phyloP scores from a whole-genome alignment of 2,329 filamentous ascomycete species.

The Pestalotiopsis sp. region DNA sequence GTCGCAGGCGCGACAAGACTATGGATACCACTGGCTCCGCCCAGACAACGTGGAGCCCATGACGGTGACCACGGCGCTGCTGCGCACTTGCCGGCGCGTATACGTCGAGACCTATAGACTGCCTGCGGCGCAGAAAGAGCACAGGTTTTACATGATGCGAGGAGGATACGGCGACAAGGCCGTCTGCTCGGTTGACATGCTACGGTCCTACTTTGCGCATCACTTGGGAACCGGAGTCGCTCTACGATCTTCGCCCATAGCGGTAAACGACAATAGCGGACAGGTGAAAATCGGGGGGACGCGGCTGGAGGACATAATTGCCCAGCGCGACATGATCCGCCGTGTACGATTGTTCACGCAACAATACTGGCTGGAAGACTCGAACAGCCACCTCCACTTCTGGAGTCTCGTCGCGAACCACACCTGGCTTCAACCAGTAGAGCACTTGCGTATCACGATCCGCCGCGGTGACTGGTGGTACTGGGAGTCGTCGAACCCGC shows the following conservation, averaged over 20 bases:
- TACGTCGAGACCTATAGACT: conserved; percentile 33
- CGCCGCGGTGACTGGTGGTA: conserved; percentile 35
- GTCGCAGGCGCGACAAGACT: neutral
- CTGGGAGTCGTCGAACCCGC: conserved; percentile 30
- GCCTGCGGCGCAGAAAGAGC: conserved; percentile 28
- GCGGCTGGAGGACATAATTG: conserved; percentile 5
- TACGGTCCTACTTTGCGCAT: conserved; percentile 17
- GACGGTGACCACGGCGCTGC: conserved; percentile 22
- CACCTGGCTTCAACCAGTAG: conserved; percentile 22
- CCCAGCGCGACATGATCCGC: conserved; percentile 17
- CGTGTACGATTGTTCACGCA: conserved; percentile 19
- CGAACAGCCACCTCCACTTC: neutral
- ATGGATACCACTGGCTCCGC: conserved; percentile 26
- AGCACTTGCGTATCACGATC: conserved; percentile 31
- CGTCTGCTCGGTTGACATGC: conserved; percentile 1
- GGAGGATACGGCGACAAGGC: conserved; percentile 10
- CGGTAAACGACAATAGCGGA: neutral
- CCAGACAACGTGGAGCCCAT: conserved; percentile 28
- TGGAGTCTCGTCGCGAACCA: conserved; percentile 10
- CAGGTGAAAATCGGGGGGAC: conserved; percentile 13
- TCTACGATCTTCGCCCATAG: conserved; percentile 16
- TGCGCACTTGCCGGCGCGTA: conserved; percentile 34
- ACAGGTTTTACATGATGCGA: conserved; percentile 27
- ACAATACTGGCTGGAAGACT: conserved; percentile 26
- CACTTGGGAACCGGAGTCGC: conserved; percentile 11